phyloP scores from a whole-genome alignment of 768 basidiomycete species.

The Boletus reticulatus region DNA sequence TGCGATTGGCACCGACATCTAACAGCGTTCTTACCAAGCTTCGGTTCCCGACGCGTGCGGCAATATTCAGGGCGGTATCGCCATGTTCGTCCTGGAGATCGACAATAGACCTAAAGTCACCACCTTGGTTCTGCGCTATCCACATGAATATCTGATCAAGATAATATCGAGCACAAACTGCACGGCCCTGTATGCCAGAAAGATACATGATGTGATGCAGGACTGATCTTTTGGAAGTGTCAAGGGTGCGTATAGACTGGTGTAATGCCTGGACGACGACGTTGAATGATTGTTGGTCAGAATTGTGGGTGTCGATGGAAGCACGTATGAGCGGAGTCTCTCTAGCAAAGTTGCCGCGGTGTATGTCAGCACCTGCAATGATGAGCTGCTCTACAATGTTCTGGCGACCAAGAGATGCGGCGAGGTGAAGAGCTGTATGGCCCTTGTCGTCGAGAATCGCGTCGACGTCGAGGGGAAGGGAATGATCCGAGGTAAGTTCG shows the following conservation, averaged over 20 bases:
- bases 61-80: slow-evolving; percentile 94
- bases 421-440: slow-evolving; percentile 92
- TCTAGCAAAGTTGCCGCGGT: slow-evolving; percentile 89
- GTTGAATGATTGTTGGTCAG: slow-evolving; percentile 74
- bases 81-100: slow-evolving; percentile 94
- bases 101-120: slow-evolving; percentile 75
- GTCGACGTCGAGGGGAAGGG: slow-evolving; percentile 58
- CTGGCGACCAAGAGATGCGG: slow-evolving; percentile 78
- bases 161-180: slow-evolving; percentile 83
- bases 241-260: slow-evolving; percentile 81
- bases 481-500: slow-evolving; percentile 50
- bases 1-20: slow-evolving; percentile 90
- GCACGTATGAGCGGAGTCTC: slow-evolving; percentile 95
- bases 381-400: slow-evolving; percentile 70
- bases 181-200: slow-evolving; percentile 89
- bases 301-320: slow-evolving; percentile 84
- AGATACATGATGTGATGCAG: slow-evolving; percentile 90
- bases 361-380: slow-evolving; percentile 76
- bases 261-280: slow-evolving; percentile 62
- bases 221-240: slow-evolving; percentile 81
- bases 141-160: slow-evolving; percentile 86
- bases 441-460: slow-evolving; percentile 91
- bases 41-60: slow-evolving; percentile 89
- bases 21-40: slow-evolving; percentile 82
- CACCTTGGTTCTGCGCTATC: slow-evolving; percentile 75